Conservation (phyloP, 2,329 filamentous ascomycete species). For the Talaromyces sp. region DNA sequence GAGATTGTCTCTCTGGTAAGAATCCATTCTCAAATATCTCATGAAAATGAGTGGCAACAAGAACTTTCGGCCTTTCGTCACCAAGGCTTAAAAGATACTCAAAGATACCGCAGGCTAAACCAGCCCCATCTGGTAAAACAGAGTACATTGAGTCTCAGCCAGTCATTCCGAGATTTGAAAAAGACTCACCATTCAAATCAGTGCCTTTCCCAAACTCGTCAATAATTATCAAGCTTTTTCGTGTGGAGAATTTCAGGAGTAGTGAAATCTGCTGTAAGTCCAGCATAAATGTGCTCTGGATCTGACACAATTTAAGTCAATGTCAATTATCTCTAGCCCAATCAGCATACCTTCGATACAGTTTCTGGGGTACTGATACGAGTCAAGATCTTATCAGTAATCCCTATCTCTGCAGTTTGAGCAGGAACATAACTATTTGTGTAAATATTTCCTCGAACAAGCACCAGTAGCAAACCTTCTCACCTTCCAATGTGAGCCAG, state of each 20-base stretch:
- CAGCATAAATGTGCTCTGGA: slow-evolving; percentile 69
- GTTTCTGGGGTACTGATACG: slow-evolving; percentile 73
- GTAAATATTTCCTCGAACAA: not conserved
- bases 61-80: slow-evolving; percentile 54
- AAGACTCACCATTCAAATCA: slow-evolving; percentile 49
- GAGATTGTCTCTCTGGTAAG: slow-evolving; percentile 42
- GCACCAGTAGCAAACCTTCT: not conserved
- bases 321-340: not conserved
- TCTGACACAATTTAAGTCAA: slow-evolving; percentile 28
- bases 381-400: slow-evolving; percentile 91
- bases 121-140: slow-evolving; percentile 55
- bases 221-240: slow-evolving; percentile 76
- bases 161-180: not conserved
- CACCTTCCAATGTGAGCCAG: slow-evolving; percentile 78
- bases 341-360: slow-evolving; percentile 51
- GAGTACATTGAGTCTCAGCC: not conserved
- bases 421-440: slow-evolving; percentile 76
- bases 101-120: slow-evolving; percentile 60
- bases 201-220: slow-evolving; percentile 85
- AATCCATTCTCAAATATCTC: slow-evolving; percentile 54
- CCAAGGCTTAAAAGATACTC: slow-evolving; percentile 54
- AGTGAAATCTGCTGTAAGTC: slow-evolving; percentile 85
- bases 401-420: slow-evolving; percentile 67
- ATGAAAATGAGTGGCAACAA: slow-evolving; percentile 63
- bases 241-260: slow-evolving; percentile 69